Base-by-base conservation (phyloP, 495 filamentous ascomycete genomes). In the Podospora didyma region DNA sequence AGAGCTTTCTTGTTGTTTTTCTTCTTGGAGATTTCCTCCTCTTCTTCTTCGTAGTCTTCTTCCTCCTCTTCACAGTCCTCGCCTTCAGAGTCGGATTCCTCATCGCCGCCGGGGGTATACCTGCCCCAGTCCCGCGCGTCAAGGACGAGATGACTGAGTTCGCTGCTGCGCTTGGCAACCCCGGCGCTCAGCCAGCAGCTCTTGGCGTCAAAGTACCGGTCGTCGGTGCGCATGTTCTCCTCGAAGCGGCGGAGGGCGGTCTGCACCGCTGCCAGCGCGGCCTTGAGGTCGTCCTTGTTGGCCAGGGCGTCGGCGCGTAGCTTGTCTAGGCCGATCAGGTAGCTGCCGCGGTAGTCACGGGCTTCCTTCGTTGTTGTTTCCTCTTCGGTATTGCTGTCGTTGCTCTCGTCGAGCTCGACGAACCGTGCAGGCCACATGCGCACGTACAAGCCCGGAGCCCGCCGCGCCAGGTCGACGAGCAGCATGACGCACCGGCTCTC, bases 381-480 rank as follows among this genome's bases (percentile, higher is more conserved):
- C 9, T 24, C 53, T 17, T 56, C 59, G 3, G 34, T 39, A 0
- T 31, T 54, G 1, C 49, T 46, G 22, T 51, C 46, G 21, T 39
- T 12, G 22, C 9, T 46, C 37, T 39, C 22, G 39, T 42, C 56
- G 9, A 55, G 42, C 5, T 65, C 62, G 37, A 76, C 67, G 48
- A 85, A 86, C 12, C 81, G 66, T 22, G 69, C 77, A 11, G 83
- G 83, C 83, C 83, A 86, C 21, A 84, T 79, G 28, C 80, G 73
- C 12, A 74, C 76, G 46, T 78, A 62, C 22, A 84, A 49, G 1
- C 66, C 61, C 11, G 79, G 74, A 17, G 76, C 61, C 12, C 70
- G 70, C 24, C 71, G 72, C 49, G 75, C 63, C 34, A 86, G 60
- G 57, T 81, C 82, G 49, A 79, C 75, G n/a, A 84, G 67, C 31